Percentiles rank a stretch among this genome's conserved stretches.
Conservation (phyloP, 139 green algal species). For the Choricystis sp. region DNA sequence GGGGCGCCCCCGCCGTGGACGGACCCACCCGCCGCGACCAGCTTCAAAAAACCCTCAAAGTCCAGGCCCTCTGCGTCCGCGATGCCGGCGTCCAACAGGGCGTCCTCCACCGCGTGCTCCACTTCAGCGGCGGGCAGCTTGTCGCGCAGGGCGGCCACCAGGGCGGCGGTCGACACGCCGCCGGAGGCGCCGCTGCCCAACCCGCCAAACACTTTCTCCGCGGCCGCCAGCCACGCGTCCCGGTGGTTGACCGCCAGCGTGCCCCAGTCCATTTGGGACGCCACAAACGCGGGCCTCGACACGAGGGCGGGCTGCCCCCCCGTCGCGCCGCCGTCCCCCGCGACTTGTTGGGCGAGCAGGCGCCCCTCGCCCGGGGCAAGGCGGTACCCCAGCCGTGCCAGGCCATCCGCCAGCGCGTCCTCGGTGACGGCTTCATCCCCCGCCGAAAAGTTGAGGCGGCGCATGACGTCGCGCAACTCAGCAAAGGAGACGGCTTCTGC, state of each 20-base stretch:
- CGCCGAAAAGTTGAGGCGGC: conserved; percentile 11
- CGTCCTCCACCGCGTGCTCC: conserved; percentile 56
- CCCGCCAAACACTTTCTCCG: conserved; percentile 40
- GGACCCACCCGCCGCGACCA: conserved; percentile 15
- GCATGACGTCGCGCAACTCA: conserved; percentile 17
- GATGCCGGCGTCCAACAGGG: conserved; percentile 42
- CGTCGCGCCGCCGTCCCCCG: conserved; percentile 15
- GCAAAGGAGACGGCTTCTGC: not conserved
- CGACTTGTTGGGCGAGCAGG: conserved; percentile 33
- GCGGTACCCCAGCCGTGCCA: conserved; percentile 33
- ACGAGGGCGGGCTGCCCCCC: conserved; percentile 3
- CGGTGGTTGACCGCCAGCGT: conserved; percentile 20
- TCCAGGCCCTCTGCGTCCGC: conserved; percentile 47
- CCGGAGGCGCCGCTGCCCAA: conserved; percentile 28
- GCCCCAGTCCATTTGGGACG: conserved; percentile 35
- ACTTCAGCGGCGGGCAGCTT: conserved; percentile 69
- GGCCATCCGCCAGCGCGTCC: conserved; percentile 30
- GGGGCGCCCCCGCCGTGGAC: too few relatives aligned
- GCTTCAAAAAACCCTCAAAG: conserved; percentile 53
- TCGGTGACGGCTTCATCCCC: conserved; percentile 6
- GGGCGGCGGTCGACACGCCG: conserved; percentile 10
- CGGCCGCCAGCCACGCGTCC: conserved; percentile 55
- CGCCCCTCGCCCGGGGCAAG: conserved; percentile 24
- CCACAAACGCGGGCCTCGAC: conserved; percentile 20
- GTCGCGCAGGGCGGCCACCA: conserved; percentile 33